These are phyloP conservation scores for Leishmania lainsoni DNA, from an alignment of 208 protist genomes.

Conservation along the genomic window DNA sequence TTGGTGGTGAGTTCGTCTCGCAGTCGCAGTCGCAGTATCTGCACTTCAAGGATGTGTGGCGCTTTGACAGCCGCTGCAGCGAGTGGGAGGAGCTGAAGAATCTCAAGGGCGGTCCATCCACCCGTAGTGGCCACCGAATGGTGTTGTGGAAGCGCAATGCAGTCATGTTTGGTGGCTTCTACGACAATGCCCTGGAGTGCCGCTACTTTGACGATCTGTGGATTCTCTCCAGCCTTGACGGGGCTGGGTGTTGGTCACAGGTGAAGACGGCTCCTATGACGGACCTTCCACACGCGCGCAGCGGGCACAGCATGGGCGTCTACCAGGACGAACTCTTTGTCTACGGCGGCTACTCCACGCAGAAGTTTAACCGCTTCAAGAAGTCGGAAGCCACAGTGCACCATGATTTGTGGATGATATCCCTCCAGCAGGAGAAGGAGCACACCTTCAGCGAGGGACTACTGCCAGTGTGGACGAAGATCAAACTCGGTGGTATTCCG, in stretches of 20 bases:
- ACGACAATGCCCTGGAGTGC: conserved; percentile 89
- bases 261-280: conserved; percentile 47
- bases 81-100: conserved; percentile 89
- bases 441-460: background rate
- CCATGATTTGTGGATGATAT: conserved; percentile 88
- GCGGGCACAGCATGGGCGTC: conserved; percentile 84
- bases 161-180: conserved; percentile 93
- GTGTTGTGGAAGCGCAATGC: conserved; percentile 84
- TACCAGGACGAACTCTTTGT: conserved; percentile 88
- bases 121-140: conserved; percentile 93
- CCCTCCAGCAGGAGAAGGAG: conserved; percentile 30
- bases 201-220: conserved; percentile 91
- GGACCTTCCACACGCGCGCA: conserved; percentile 68
- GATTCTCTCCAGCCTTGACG: conserved; percentile 83
- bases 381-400: conserved; percentile 89
- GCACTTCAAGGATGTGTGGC: conserved; percentile 92
- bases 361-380: conserved; percentile 91
- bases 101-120: conserved; percentile 80
- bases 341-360: conserved; percentile 89
- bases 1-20: conserved; percentile 92
- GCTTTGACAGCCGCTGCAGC: conserved; percentile 69
- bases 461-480: conserved; percentile 75
- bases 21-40: conserved; percentile 93
- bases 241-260: conserved; percentile 62
- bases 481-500: conserved; percentile 81